These are phyloP conservation scores for Agrocybe pediades DNA, from an alignment of 768 basidiomycete genomes.

Conservation along the genomic window DNA sequence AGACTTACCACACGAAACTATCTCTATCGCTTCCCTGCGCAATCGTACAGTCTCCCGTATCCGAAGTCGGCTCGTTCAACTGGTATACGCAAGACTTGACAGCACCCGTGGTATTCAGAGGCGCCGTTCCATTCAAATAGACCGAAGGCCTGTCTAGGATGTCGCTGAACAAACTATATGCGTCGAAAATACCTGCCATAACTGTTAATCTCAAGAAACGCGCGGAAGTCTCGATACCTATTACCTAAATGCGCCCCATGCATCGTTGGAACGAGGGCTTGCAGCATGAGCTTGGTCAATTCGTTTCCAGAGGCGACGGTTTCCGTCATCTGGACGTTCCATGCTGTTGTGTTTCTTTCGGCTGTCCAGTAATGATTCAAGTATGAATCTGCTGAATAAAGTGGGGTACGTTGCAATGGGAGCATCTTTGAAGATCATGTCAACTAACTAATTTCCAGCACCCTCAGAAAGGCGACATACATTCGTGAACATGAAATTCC, in stretches of 20 bases:
- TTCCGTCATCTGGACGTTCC: slow-evolving; percentile 57
- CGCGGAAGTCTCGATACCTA: slow-evolving; percentile 5
- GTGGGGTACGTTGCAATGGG: slow-evolving; percentile 47
- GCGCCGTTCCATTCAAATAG: slow-evolving; percentile 66
- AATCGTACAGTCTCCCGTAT: slow-evolving; percentile 31
- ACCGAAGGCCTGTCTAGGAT: slow-evolving; percentile 48
- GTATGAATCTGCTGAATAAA: slow-evolving; percentile 50
- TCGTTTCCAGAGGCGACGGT: slow-evolving; percentile 51
- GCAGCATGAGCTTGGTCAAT: slow-evolving; percentile 49
- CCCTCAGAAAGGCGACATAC: slow-evolving; percentile 33
- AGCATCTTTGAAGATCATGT: slow-evolving; percentile 44
- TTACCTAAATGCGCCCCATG: slow-evolving; percentile 58
- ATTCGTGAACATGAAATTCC: slow-evolving; percentile 70
- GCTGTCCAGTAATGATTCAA: slow-evolving; percentile 50
- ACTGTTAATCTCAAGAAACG: not conserved
- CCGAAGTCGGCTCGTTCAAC: slow-evolving; percentile 24
- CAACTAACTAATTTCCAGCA: not conserved
- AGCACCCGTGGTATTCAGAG: slow-evolving; percentile 57
- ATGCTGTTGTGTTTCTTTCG: slow-evolving; percentile 54
- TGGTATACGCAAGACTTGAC: slow-evolving; percentile 48
- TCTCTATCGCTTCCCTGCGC: slow-evolving; percentile 46
- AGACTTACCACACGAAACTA: slow-evolving; percentile 57
- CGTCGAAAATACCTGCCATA: slow-evolving; percentile 55
- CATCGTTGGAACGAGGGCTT: slow-evolving; percentile 43
- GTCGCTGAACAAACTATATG: slow-evolving; percentile 58